A percentile compares a stretch with the other conserved stretches of the same genome.
phyloP scores from a whole-genome alignment of 1,139 yeast species.

The Nakaseomyces bracarensis region DNA sequence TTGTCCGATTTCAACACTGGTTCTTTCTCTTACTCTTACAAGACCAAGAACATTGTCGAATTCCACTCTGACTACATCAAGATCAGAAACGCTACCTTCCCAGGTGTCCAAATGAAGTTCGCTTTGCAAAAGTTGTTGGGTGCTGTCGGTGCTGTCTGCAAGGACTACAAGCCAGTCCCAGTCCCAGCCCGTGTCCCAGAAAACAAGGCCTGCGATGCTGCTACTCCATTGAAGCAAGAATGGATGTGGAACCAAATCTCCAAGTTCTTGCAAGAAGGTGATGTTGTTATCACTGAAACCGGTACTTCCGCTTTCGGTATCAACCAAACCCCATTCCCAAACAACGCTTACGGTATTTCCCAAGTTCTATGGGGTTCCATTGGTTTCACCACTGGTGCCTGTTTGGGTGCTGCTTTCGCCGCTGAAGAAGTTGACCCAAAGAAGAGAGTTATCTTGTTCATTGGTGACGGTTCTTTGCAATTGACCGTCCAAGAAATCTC shows the following conservation, averaged over 20 bases:
- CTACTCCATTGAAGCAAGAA: slow-evolving; percentile 52
- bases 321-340: slow-evolving; percentile 69
- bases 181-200: slow-evolving; percentile 42
- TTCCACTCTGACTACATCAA: slow-evolving; percentile 85
- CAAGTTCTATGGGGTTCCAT: slow-evolving; percentile 90
- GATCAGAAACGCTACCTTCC: slow-evolving; percentile 67
- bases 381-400: slow-evolving; percentile 81
- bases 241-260: slow-evolving; percentile 77
- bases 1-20: slow-evolving; percentile 87
- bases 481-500: slow-evolving; percentile 82
- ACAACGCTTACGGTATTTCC: slow-evolving; percentile 65
- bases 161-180: slow-evolving; percentile 39
- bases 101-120: slow-evolving; percentile 71
- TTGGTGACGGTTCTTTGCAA: slow-evolving; percentile 88
- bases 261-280: slow-evolving; percentile 70
- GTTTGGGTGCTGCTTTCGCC: slow-evolving; percentile 79
- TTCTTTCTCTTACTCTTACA: slow-evolving; percentile 74
- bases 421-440: slow-evolving; percentile 63
- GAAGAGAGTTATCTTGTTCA: slow-evolving; percentile 70
- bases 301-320: slow-evolving; percentile 90
- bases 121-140: slow-evolving; percentile 44
- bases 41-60: slow-evolving; percentile 72
- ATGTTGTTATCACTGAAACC: slow-evolving; percentile 74
- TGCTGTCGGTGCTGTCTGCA: slow-evolving; percentile 34
- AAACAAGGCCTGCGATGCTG: slow-evolving; percentile 37